A percentile compares a stretch with the other conserved stretches of the same genome.
phyloP scores from a whole-genome alignment of 2,329 filamentous ascomycete genomes.

The Colletotrichum incanum region DNA sequence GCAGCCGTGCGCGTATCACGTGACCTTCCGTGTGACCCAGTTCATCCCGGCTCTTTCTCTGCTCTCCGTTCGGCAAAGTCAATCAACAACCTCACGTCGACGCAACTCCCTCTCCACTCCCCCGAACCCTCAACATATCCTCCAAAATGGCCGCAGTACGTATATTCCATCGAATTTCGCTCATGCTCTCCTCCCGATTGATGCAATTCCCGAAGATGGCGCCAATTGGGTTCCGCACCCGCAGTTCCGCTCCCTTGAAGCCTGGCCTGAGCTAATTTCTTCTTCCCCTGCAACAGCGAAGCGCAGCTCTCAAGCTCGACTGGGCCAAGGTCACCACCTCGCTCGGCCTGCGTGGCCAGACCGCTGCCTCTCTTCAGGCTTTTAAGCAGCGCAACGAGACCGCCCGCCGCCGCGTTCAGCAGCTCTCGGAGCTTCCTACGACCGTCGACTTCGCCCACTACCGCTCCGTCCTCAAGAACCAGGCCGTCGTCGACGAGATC shows the following conservation, averaged over 20 bases:
- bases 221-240: conserved; percentile 39
- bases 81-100: conserved; percentile 64
- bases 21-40: conserved; percentile 46
- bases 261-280: conserved; percentile 66
- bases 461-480: conserved; percentile 95
- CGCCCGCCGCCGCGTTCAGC: conserved; percentile 91
- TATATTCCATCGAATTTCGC: conserved; percentile 47
- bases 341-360: conserved; percentile 96
- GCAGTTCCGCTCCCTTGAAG: conserved; percentile 16
- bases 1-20: conserved; percentile 48
- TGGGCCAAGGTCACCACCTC: conserved; percentile 96
- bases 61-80: conserved; percentile 61
- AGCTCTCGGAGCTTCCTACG: conserved; percentile 87
- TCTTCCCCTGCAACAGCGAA: conserved; percentile 76
- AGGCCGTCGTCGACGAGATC: conserved; percentile 94
- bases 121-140: conserved; percentile 62
- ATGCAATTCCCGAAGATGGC: conserved; percentile 19
- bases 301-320: conserved; percentile 99
- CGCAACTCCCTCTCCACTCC: conserved; percentile 65
- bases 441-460: conserved; percentile 95
- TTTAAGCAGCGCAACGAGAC: conserved; percentile 99
- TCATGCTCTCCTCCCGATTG: conserved; percentile 45
- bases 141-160: conserved; percentile 80
- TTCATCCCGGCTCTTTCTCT: conserved; percentile 48
- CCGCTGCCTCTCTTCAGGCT: conserved; percentile 88